Conservation (phyloP, 2,329 filamentous ascomycete genomes). For the Exophiala viscosa region DNA sequence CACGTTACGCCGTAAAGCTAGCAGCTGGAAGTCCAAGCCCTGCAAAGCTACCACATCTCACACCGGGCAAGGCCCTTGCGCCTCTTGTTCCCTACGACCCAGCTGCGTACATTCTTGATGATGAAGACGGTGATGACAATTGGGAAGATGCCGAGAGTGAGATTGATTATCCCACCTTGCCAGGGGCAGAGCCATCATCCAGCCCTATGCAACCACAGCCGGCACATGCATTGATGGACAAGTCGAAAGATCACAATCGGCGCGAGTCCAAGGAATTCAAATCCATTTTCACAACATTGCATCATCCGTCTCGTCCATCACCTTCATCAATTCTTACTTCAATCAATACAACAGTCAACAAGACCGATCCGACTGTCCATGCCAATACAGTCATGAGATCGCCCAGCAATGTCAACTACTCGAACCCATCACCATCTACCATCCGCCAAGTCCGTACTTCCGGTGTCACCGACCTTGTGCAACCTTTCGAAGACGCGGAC, state of each 20-base stretch:
- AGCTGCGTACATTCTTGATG: conserved; percentile 26
- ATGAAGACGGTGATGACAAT: conserved; percentile 23
- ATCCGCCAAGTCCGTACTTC: conserved; percentile 42
- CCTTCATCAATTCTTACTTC: conserved; percentile 19
- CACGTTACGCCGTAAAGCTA: conserved; percentile 35
- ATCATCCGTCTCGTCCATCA: conserved; percentile 23
- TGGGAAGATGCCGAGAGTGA: conserved; percentile 26
- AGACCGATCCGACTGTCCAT: conserved; percentile 17
- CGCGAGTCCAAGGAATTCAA: conserved; percentile 29
- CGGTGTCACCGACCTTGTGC: conserved; percentile 21
- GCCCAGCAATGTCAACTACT: conserved; percentile 36
- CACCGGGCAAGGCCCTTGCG: conserved; percentile 15
- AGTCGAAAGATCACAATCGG: conserved; percentile 31
- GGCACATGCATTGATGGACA: conserved; percentile 18
- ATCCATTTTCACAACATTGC: conserved; percentile 30
- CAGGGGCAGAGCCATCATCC: conserved; percentile 22
- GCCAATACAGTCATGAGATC: conserved; percentile 22
- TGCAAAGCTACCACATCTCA: conserved; percentile 35
- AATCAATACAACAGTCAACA: conserved; percentile 23
- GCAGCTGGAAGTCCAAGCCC: conserved; percentile 38
- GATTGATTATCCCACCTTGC: conserved; percentile 39
- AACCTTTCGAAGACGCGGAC: conserved; percentile 28
- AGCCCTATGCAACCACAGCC: conserved; percentile 8
- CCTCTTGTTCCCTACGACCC: conserved; percentile 27
- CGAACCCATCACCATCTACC: conserved; percentile 32